Percentiles rank a stretch among this genome's conserved stretches.
phyloP scores from a whole-genome alignment of 805 yeast genomes.

The Debaryomyces maramus region DNA sequence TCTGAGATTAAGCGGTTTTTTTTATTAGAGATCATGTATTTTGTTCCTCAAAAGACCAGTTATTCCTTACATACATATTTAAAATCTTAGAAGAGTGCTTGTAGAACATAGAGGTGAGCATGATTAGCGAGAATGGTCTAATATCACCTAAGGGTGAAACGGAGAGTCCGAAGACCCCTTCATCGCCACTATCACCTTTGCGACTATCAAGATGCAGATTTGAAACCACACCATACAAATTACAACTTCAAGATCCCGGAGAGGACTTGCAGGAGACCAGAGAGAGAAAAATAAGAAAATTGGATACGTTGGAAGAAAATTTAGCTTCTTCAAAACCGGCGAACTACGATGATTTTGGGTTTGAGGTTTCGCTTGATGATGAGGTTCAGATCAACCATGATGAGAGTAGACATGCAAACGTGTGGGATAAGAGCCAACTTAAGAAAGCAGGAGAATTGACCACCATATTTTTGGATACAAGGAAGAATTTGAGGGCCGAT shows the following conservation, averaged over 20 bases:
- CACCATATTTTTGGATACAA: conserved; percentile 39
- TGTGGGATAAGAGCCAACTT: conserved; percentile 9
- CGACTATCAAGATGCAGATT: too few relatives aligned
- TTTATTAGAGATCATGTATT: too few relatives aligned
- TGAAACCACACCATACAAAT: too few relatives aligned
- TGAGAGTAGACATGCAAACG: not conserved
- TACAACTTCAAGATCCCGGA: too few relatives aligned
- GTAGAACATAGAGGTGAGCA: not conserved
- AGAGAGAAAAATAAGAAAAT: too few relatives aligned
- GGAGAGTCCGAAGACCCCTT: not conserved
- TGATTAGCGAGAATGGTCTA: not conserved
- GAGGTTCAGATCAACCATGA: not conserved
- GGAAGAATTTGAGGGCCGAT: conserved; percentile 43
- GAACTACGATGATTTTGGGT: conserved; percentile 10
- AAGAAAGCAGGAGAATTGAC: conserved; percentile 30
- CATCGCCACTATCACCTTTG: conserved; percentile 9
- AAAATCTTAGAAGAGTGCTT: not conserved
- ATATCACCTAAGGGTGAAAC: not conserved
- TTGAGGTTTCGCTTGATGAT: conserved; percentile 8
- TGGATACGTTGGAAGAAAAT: not conserved
- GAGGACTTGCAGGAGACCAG: too few relatives aligned
- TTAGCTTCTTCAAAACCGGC: not conserved
- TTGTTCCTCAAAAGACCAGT: too few relatives aligned
- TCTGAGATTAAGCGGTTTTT: too few relatives aligned
- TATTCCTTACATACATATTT: not conserved